Evolutionary conservation across 176 grass and related monocot genomes (phyloP).

Genomic region (Oropetium thomaeum): DNA sequence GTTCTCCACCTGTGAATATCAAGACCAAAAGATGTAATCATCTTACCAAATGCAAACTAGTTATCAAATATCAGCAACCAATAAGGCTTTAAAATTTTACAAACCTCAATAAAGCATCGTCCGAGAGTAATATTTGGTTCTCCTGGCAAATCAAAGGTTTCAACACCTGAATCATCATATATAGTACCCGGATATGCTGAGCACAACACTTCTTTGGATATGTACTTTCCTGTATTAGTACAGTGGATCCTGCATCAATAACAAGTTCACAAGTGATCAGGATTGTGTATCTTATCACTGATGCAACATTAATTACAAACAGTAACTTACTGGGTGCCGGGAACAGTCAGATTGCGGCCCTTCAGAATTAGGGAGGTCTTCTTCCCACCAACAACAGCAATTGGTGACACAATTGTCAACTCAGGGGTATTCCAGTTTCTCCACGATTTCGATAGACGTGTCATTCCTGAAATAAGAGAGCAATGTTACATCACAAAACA

Average conservation of each 20-base stretch:
- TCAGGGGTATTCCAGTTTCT: conserved; percentile 92
- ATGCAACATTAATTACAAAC: neutral
- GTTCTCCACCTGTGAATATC: conserved; percentile 77
- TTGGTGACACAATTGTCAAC: conserved; percentile 83
- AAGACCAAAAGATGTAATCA: conserved; percentile 40
- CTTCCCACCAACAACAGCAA: conserved; percentile 78
- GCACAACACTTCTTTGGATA: conserved; percentile 84
- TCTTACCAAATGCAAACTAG: conserved; percentile 11
- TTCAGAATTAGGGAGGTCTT: conserved; percentile 74
- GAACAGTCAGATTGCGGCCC: conserved; percentile 89
- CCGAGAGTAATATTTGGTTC: conserved; percentile 58
- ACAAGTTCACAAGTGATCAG: neutral
- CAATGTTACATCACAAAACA: conserved; percentile 25
- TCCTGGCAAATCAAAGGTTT: conserved; percentile 85
- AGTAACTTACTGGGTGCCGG: conserved; percentile 85
- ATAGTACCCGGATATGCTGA: conserved; percentile 92
- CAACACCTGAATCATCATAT: conserved; percentile 94
- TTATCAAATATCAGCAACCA: neutral
- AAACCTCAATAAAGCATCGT: conserved; percentile 94
- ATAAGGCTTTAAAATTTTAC: neutral
- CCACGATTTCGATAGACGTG: conserved; percentile 87
- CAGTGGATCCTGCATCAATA: conserved; percentile 78
- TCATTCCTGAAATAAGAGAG: conserved; percentile 53
- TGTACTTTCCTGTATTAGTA: conserved; percentile 83
- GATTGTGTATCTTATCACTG: neutral